Percentiles rank a stretch among this genome's conserved stretches.
Conservation (phyloP, 371 early-diverging fungal genomes). For the Chytridium lagenaria region DNA sequence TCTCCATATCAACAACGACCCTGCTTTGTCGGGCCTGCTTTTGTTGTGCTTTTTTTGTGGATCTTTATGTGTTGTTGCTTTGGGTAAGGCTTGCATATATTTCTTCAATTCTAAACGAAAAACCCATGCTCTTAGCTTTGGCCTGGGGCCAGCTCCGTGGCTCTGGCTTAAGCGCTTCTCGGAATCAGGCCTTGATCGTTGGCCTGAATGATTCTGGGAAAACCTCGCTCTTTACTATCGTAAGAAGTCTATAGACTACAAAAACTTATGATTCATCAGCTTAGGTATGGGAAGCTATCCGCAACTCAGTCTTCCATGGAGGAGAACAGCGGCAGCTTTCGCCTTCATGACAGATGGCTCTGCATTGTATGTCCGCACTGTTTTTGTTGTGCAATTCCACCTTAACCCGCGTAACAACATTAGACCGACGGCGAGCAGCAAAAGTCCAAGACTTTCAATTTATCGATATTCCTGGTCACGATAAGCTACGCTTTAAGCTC, state of each 20-base stretch:
- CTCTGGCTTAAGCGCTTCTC: neutral
- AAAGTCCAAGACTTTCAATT: neutral
- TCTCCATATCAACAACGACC: constrained; percentile 1
- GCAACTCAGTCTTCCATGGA: constrained; percentile 75
- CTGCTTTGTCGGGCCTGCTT: neutral
- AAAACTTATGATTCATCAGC: constrained; percentile 45
- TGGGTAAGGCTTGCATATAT: neutral
- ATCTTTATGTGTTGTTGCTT: neutral
- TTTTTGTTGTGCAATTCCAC: too few relatives aligned
- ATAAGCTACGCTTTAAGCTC: constrained; percentile 77
- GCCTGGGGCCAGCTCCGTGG: constrained; percentile 2
- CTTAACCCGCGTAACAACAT: too few relatives aligned
- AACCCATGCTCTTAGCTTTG: neutral
- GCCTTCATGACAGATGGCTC: constrained; percentile 48
- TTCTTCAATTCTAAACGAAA: neutral
- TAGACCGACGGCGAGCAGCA: neutral
- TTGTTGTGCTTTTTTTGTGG: neutral
- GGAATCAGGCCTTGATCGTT: constrained; percentile 50
- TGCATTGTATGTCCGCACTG: neutral
- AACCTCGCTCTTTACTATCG: constrained; percentile 63
- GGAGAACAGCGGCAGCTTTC: constrained; percentile 69
- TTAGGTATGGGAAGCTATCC: constrained; percentile 56
- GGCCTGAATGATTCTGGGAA: constrained; percentile 71
- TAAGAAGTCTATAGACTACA: constrained; percentile 37
- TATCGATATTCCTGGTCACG: constrained; percentile 88